Base-by-base conservation (phyloP, 208 protist species). In the Sergeia podlipaevii region DNA sequence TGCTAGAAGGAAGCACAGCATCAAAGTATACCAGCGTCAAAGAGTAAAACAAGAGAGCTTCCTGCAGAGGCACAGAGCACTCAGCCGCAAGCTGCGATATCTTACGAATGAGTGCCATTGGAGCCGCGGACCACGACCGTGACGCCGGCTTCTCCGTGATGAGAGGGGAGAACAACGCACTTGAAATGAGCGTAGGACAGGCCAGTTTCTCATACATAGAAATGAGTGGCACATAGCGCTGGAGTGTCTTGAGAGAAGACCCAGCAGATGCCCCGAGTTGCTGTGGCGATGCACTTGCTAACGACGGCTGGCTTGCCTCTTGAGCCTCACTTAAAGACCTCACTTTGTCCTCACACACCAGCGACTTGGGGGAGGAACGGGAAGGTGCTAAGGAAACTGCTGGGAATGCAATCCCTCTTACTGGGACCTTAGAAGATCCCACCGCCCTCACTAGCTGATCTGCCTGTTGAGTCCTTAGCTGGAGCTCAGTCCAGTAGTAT, bases 101-200 rank as follows among this genome's bases (percentile, higher is more conserved):
- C 15, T 28, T 4, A 38, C 50, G 8, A 11, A 51, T 18, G 46
- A 15, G 46, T 15, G 46, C 11, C 10, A 44, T 29, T 23, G 32
- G n/a, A 13, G 13, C 7, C 32, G 8, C 13, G 8, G n/a, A 13
- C 13, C 28, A 23, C 6, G 43, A n/a, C 27, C 50, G 20, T 4
- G 32, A 18, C 5, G 53, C 50, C 18, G 61, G 41, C 38, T 63
- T 43, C 1, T 55, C 49, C 4, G 30, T 30, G 7, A 72, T 37
- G 28, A 54, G 56, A 10, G 74, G 69, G 3, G 64, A 56, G 15
- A 80, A 57, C 11, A 90, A 38, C 5, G 82, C 71, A 34, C 77
- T 85, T 24, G 69, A 78, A 8, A 85, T 60, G n/a, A 90, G 61
- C 17, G 68, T 61, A 0, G 82, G 82, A 34, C 82, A 86, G 28